Conservation (phyloP, 2,329 filamentous ascomycete genomes). For the Diaporthe vexans region DNA sequence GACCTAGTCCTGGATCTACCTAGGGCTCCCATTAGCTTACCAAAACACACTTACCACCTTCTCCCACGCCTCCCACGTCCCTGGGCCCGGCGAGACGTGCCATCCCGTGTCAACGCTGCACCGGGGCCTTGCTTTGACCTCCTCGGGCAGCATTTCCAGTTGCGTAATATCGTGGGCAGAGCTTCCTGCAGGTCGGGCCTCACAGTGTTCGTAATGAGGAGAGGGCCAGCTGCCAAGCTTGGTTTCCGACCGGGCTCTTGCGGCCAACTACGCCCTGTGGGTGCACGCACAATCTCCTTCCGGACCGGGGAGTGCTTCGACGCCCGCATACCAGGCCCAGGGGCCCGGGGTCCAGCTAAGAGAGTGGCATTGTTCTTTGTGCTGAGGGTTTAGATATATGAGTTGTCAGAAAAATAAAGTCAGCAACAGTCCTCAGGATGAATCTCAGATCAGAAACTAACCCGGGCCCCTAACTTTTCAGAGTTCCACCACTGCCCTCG, state of each 20-base stretch:
- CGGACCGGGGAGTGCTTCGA: neutral
- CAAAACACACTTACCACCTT: neutral
- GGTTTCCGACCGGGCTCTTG: neutral
- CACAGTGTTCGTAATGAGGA: neutral
- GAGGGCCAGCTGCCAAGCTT: neutral
- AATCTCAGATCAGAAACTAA: neutral
- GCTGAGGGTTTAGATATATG: neutral
- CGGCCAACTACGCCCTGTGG: neutral
- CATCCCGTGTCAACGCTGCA: neutral
- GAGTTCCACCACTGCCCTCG: neutral
- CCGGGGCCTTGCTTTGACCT: neutral
- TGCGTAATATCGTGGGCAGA: constrained; percentile 1
- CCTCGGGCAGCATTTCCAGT: neutral
- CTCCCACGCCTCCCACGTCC: neutral
- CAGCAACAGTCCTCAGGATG: neutral
- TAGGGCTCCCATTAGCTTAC: neutral
- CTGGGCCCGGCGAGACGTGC: neutral
- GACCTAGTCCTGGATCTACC: neutral
- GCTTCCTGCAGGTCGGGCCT: neutral
- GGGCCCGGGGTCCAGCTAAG: neutral
- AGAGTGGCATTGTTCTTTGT: neutral
- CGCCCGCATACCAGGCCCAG: neutral
- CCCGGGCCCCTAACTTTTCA: neutral
- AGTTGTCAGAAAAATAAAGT: neutral
- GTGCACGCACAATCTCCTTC: neutral